Conservation (phyloP, 2,329 filamentous ascomycete genomes). For the Aspergillus sp. region DNA sequence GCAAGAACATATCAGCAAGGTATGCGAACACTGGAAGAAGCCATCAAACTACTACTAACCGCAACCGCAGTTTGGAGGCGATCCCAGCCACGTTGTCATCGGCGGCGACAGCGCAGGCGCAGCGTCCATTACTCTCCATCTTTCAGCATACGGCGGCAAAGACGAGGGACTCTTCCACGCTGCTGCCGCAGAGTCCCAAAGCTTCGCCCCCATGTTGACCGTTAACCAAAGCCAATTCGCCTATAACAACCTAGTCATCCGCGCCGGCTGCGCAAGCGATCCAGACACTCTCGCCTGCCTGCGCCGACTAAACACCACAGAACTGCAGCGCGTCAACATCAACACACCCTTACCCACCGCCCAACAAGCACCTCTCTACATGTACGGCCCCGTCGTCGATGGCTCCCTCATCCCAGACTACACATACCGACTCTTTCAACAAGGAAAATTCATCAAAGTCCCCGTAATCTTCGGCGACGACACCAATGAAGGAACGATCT, state of each 20-base stretch:
- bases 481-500: conserved; percentile 67
- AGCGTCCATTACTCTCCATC: conserved; percentile 63
- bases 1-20: conserved; percentile 60
- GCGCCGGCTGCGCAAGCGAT: conserved; percentile 48
- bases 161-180: conserved; percentile 54
- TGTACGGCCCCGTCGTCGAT: conserved; percentile 56
- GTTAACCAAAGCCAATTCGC: conserved; percentile 52
- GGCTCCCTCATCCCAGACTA: conserved; percentile 53
- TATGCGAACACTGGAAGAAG: conserved; percentile 23
- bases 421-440: conserved; percentile 51
- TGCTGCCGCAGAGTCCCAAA: conserved; percentile 57
- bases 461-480: conserved; percentile 61
- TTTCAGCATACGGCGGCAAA: conserved; percentile 56
- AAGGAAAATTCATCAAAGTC: conserved; percentile 53
- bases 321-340: conserved; percentile 50
- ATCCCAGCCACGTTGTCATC: conserved; percentile 67
- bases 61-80: conserved; percentile 62
- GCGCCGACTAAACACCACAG: conserved; percentile 45
- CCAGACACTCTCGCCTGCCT: conserved; percentile 53
- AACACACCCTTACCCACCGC: conserved; percentile 50
- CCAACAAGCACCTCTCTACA: conserved; percentile 47
- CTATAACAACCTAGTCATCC: conserved; percentile 53
- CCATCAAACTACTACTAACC: not conserved
- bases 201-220: conserved; percentile 53
- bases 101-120: conserved; percentile 70